Evolutionary conservation across 345 rosid genomes (phyloP).

Genomic region (Lepidium africanum): DNA sequence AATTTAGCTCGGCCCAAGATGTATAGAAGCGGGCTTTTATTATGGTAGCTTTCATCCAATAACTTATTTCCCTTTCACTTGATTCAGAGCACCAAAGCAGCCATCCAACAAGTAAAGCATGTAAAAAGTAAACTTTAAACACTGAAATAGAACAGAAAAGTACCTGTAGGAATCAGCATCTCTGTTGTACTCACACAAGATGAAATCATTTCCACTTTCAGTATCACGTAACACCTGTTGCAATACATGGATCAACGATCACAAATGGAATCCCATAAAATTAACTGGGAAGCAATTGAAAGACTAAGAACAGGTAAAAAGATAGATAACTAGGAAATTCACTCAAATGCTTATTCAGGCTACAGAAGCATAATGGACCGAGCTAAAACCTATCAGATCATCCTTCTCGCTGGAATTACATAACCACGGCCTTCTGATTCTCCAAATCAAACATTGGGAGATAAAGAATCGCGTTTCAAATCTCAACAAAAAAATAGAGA

Average conservation of each 20-base stretch:
- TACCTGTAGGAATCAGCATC: constrained; percentile 97
- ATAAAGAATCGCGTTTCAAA: background rate
- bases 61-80: background rate
- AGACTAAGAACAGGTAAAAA: background rate
- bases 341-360: background rate
- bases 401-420: background rate
- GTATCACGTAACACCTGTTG: constrained; percentile 60
- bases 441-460: background rate
- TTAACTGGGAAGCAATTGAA: background rate
- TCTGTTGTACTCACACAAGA: constrained; percentile 93
- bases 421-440: background rate
- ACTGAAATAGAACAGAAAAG: background rate
- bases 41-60: background rate
- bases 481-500: background rate
- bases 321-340: background rate
- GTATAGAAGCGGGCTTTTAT: background rate
- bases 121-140: background rate
- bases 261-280: background rate
- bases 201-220: constrained; percentile 71
- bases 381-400: background rate
- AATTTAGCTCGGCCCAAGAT: background rate
- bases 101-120: background rate
- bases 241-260: background rate
- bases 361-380: background rate
- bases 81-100: background rate